phyloP scores from a whole-genome alignment of 805 yeast genomes.

The Cyberlindnera euphorbiae region DNA sequence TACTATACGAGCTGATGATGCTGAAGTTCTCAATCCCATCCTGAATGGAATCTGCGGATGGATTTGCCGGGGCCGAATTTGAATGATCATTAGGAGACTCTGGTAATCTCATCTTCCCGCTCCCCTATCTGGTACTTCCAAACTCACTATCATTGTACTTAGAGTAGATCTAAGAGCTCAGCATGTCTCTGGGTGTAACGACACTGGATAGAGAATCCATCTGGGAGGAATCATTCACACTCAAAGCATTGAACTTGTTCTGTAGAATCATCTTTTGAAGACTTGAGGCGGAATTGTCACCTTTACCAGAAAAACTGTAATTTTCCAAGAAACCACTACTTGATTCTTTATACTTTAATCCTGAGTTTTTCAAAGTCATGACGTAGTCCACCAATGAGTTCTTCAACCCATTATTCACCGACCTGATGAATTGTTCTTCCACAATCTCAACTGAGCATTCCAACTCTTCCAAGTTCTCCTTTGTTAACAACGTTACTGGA shows the following conservation, averaged over 20 bases:
- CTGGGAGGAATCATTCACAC: background rate
- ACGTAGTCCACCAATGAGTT: slow-evolving; percentile 43
- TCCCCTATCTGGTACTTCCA: too few species aligned
- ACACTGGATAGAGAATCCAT: background rate
- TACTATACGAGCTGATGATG: slow-evolving; percentile 21
- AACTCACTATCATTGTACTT: too few species aligned
- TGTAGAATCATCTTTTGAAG: slow-evolving; percentile 25
- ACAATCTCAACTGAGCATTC: slow-evolving; percentile 47
- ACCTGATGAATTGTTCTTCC: slow-evolving; percentile 44
- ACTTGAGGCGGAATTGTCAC: slow-evolving; percentile 11
- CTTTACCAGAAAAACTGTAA: slow-evolving; percentile 11
- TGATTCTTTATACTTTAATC: slow-evolving; percentile 16
- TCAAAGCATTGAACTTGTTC: slow-evolving; percentile 15
- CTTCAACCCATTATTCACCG: slow-evolving; percentile 41
- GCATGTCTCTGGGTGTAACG: too few species aligned
- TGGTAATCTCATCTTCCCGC: too few species aligned
- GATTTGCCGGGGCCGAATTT: background rate
- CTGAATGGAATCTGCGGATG: slow-evolving; percentile 4
- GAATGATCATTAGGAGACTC: too few species aligned
- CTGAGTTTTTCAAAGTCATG: slow-evolving; percentile 15
- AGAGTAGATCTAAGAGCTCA: too few species aligned
- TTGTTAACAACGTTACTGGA: slow-evolving; percentile 37
- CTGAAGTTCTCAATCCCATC: slow-evolving; percentile 5
- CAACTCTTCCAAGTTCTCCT: slow-evolving; percentile 49
- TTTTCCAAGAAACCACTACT: slow-evolving; percentile 20